Conservation (phyloP, 2,329 filamentous ascomycete genomes). For the Davidsoniella virescens region DNA sequence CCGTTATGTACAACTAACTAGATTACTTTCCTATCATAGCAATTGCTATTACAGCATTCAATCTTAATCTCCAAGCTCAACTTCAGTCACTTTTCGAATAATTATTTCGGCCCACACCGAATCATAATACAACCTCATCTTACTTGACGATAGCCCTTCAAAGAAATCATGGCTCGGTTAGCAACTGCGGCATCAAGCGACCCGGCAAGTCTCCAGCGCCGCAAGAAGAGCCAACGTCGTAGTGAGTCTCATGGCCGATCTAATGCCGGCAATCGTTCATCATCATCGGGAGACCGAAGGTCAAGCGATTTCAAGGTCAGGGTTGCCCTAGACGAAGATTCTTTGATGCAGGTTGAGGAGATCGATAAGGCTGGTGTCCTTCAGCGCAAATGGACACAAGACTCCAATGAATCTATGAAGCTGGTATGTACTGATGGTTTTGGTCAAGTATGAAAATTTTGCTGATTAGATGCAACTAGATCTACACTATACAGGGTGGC, state of each 20-base stretch:
- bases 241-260: background rate
- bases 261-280: background rate
- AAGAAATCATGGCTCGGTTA: slow-evolving; percentile 2
- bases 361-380: slow-evolving; percentile 24
- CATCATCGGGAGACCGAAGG: background rate
- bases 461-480: background rate
- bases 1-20: too few relatives aligned
- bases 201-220: background rate
- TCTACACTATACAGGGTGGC: background rate
- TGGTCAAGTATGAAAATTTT: too few relatives aligned
- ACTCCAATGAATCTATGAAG: slow-evolving; percentile 5
- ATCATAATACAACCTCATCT: too few relatives aligned
- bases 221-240: slow-evolving; percentile 2
- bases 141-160: background rate
- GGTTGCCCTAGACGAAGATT: background rate
- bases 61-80: too few relatives aligned
- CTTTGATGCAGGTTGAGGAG: slow-evolving; percentile 20
- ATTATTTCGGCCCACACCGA: too few relatives aligned
- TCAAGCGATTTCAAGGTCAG: background rate
- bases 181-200: background rate
- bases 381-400: slow-evolving; percentile 19
- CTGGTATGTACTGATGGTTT: background rate
- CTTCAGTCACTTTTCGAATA: too few relatives aligned
- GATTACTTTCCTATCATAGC: too few relatives aligned
- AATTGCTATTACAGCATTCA: too few relatives aligned